phyloP scores from a whole-genome alignment of 306 rosid genomes.

The Gillenia trifoliata region DNA sequence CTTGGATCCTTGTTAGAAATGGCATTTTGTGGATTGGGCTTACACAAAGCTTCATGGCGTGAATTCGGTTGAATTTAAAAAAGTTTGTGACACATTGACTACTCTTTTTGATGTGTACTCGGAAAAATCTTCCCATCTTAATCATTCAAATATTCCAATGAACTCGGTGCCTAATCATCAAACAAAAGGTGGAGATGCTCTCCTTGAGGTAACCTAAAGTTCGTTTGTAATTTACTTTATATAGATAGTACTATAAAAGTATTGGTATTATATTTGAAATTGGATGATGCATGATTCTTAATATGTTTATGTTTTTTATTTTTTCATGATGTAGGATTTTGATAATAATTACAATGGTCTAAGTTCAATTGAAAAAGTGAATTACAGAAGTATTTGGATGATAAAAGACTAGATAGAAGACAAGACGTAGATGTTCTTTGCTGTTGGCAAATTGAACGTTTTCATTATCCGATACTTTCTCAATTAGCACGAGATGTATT shows the following conservation, averaged over 20 bases:
- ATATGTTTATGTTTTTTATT: no score
- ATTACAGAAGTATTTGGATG: not conserved
- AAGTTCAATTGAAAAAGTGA: no score
- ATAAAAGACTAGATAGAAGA: not conserved
- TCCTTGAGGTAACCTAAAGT: not conserved
- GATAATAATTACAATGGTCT: not conserved
- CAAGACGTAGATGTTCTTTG: not conserved
- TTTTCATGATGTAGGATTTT: no score
- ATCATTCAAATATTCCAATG: not conserved
- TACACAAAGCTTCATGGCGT: not conserved
- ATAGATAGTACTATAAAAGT: not conserved
- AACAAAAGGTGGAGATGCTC: not conserved
- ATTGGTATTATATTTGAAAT: no score
- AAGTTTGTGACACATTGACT: not conserved
- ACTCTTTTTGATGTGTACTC: not conserved
- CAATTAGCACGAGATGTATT: no score
- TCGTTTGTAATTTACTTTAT: no score
- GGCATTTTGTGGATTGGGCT: not conserved
- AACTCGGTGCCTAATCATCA: not conserved
- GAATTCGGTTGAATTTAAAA: not conserved
- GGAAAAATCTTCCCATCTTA: not conserved
- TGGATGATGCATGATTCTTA: not conserved
- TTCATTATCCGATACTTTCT: no score
- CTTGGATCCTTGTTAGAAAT: not conserved
- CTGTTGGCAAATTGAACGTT: no score